phyloP scores from a whole-genome alignment of 2,329 filamentous ascomycete genomes.

The Colletotrichum scovillei region DNA sequence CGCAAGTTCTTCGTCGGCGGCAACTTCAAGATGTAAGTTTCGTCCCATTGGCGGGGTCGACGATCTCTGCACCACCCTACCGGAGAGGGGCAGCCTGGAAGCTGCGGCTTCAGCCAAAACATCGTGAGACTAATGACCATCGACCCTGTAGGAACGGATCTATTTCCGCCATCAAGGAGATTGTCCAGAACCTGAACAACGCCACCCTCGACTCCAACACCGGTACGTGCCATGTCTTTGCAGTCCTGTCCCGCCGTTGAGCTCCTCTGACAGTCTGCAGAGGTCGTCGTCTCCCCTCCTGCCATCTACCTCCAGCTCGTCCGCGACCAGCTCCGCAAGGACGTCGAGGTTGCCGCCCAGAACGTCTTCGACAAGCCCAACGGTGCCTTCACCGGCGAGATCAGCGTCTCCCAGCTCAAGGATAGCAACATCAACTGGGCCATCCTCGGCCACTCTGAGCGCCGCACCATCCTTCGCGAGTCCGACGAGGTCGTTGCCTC shows the following conservation, averaged over 20 bases:
- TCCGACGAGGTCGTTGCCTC: slow-evolving; percentile 84
- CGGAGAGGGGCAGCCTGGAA: slow-evolving; percentile 15
- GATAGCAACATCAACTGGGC: slow-evolving; percentile 91
- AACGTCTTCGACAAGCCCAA: slow-evolving; percentile 98
- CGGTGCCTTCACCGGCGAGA: slow-evolving; percentile 97
- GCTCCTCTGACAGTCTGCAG: slow-evolving; percentile 55
- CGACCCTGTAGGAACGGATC: slow-evolving; percentile 85
- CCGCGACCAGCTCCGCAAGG: slow-evolving; percentile 79
- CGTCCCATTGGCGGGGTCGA: slow-evolving; percentile 21
- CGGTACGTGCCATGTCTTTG: slow-evolving; percentile 62
- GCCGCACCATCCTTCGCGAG: slow-evolving; percentile 90
- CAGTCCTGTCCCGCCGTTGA: not conserved
- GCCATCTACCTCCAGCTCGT: slow-evolving; percentile 90
- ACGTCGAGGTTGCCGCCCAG: slow-evolving; percentile 90
- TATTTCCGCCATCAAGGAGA: slow-evolving; percentile 87
- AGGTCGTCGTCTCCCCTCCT: slow-evolving; percentile 95
- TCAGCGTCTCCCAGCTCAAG: slow-evolving; percentile 90
- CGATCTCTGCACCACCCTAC: slow-evolving; percentile 7
- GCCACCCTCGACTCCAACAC: slow-evolving; percentile 81
- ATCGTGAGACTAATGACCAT: slow-evolving; percentile 33
- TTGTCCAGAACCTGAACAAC: slow-evolving; percentile 89
- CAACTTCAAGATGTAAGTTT: slow-evolving; percentile 97
- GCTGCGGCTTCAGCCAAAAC: not conserved
- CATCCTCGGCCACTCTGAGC: slow-evolving; percentile 94
- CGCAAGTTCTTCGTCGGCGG: slow-evolving; percentile 98